Conservation (phyloP, 2,329 filamentous ascomycete species). For the Diaporthe sp. region DNA sequence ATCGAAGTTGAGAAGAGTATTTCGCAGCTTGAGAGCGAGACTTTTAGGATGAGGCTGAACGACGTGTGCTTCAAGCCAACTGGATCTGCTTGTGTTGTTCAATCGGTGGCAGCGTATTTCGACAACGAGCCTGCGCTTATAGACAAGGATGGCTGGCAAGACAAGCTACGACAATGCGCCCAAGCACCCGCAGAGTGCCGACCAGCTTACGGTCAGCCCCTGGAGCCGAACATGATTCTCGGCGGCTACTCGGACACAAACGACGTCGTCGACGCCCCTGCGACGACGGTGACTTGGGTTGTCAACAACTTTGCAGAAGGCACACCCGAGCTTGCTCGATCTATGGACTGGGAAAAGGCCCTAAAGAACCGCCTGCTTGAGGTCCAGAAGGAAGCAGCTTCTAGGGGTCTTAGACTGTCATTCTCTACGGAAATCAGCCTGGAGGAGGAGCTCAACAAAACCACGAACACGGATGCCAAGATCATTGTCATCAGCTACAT, state of each 20-base stretch:
- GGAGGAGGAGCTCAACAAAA: conserved; percentile 96
- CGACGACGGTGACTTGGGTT: conserved; percentile 94
- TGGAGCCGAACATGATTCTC: conserved; percentile 87
- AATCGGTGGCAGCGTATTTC: conserved; percentile 94
- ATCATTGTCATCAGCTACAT: conserved; percentile 97
- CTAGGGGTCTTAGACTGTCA: conserved; percentile 86
- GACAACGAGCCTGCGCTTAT: conserved; percentile 75
- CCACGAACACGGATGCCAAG: conserved; percentile 97
- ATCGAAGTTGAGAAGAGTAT: conserved; percentile 88
- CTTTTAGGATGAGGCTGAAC: conserved; percentile 78
- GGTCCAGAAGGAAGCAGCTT: conserved; percentile 83
- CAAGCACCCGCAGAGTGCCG: conserved; percentile 87
- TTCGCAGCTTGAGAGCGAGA: conserved; percentile 76
- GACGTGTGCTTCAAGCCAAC: conserved; percentile 97
- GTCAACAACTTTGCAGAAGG: conserved; percentile 86
- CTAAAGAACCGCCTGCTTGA: conserved; percentile 81
- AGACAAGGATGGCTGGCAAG: conserved; percentile 77
- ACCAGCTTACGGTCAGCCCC: conserved; percentile 89
- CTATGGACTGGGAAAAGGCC: conserved; percentile 90
- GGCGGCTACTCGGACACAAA: conserved; percentile 80
- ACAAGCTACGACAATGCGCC: conserved; percentile 80
- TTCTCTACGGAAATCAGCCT: conserved; percentile 97
- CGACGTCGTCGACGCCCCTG: conserved; percentile 79
- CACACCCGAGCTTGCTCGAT: conserved; percentile 76
- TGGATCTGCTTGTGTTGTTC: conserved; percentile 89